Base-by-base conservation (phyloP, 176 grass and related monocot species). In the Cenchrus fungigraminus region DNA sequence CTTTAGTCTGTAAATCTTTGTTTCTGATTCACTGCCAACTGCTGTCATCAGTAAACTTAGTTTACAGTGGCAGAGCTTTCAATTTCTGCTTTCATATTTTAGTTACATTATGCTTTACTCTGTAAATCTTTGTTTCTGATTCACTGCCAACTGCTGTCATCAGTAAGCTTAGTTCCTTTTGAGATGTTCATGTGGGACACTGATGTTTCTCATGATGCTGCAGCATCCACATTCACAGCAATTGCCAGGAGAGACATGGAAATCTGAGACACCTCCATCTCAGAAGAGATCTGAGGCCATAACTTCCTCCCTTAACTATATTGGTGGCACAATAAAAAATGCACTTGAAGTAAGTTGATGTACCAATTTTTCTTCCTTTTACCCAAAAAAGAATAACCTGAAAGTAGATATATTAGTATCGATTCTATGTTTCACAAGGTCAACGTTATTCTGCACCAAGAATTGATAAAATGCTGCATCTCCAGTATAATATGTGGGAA, bases 271-370 rank as follows among this genome's bases (percentile, higher is more conserved):
- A 89, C 82, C 94, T 79, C 84, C 91, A 82, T 81, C 77, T 77
- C 95, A 96, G 60, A 99, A 96, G 89, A 91, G 85, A 83, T 90
- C 91, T 65, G 95, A 95, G 82, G 73, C 91, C 86, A 88, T 98
- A 73, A 81, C 91, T 69, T 98, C 95, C 42, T 99, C 97, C 47
- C 88, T 99, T 71, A 96, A 92, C 44, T 89, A 91, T 75, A 99
- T 99, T 83, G 94, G 97, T 52, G 94, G 88, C 50, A 99, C 91
- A 80, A 93, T 99, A 87, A 99, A 94, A 85, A 99, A 83, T 80
- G 90, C 84, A 66, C 82, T 99, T 67, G 97, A 97, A 88, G 97
- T 99, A 91, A 87, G 76, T 71, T 68, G 12, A 25, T 54, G 8
- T 71, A 50, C 50, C 61, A 56, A 9, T 62, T 83, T 14, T 64